Evolutionary conservation across 164 flowering plant species (phyloP), one percentile per base, ranked within the genome.

Genomic region (Litsea cubeba): DNA sequence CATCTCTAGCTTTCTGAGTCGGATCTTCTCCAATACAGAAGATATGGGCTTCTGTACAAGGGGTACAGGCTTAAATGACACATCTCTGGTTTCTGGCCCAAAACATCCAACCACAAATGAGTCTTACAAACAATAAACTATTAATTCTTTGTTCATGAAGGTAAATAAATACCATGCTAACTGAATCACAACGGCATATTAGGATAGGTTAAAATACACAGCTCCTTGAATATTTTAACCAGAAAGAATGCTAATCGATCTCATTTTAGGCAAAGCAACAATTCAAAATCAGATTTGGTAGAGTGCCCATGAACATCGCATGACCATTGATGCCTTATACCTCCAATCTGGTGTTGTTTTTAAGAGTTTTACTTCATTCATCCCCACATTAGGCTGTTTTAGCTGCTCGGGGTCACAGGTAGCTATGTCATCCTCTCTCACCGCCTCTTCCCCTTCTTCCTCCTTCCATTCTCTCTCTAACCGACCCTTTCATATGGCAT

Each of bases 11-110:
- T 90, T 95, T 73, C 99, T 84, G 75, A 81, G 82, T 49, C 95
- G 83, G 30, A 95, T 95, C 84, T 90, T 93, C 82, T 90, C 93
- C 79, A 93, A 67, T 54, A 95, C 78, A 1, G 95, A 91, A 46
- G 97, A 91, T 72, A 95, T 85, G 10, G 99, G 90, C 80, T 93
- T 95, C 65, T 85, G 87, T 35, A 91, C 88, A 50, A 84, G 22
- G 0, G 89, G 90, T 25, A 81, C 78, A 18, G 98, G 90, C 68
- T 88, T 89, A 80, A 93, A 95, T 12, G 89, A 69, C 50, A 86
- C 93, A 79, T 84, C 90, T 80, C 90, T 84, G 30, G 91, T 88
- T 80, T 95, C 99, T 95, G 79, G 12, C 6, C 22, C 71, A 11
- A 8, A 51, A 79, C 12, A 75, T 11, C 40, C 50, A 24, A 28